phyloP scores from a whole-genome alignment of 495 filamentous ascomycete genomes.

The Daldinia bambusicola region DNA sequence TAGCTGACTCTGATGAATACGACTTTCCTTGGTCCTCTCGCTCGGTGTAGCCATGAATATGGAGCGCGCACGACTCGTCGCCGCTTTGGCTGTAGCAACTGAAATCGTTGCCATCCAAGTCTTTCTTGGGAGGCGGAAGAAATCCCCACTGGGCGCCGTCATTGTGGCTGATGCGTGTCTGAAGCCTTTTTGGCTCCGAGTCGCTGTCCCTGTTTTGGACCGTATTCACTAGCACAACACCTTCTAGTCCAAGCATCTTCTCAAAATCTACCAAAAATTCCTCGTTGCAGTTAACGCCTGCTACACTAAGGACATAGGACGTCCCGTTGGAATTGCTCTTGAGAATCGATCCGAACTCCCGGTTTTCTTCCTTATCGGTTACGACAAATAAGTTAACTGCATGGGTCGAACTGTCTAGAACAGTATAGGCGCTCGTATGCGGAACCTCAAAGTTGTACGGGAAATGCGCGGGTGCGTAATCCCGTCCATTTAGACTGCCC shows the following conservation, averaged over 20 bases:
- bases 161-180: slow-evolving; percentile 93
- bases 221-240: slow-evolving; percentile 85
- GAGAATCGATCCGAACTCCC: slow-evolving; percentile 84
- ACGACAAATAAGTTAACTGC: slow-evolving; percentile 92
- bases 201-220: slow-evolving; percentile 76
- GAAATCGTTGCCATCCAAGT: slow-evolving; percentile 75
- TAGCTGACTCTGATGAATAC: slow-evolving; percentile 85
- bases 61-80: slow-evolving; percentile 78
- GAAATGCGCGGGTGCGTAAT: slow-evolving; percentile 85
- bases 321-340: slow-evolving; percentile 99
- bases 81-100: slow-evolving; percentile 68
- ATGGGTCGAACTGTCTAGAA: slow-evolving; percentile 91
- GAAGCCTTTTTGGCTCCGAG: slow-evolving; percentile 78
- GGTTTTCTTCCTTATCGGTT: slow-evolving; percentile 67
- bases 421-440: slow-evolving; percentile 85
- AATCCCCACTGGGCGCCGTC: slow-evolving; percentile 88
- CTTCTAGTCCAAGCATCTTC: slow-evolving; percentile 90
- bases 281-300: slow-evolving; percentile 78
- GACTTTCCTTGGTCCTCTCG: slow-evolving; percentile 80
- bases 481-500: slow-evolving; percentile 82
- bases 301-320: slow-evolving; percentile 84
- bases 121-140: slow-evolving; percentile 71
- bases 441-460: slow-evolving; percentile 79
- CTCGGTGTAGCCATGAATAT: slow-evolving; percentile 95
- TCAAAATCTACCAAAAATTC: slow-evolving; percentile 92